Evolutionary conservation across 768 basidiomycete genomes (phyloP), one percentile per base, ranked within the genome.

Genomic region (Lactarius hatsudake): DNA sequence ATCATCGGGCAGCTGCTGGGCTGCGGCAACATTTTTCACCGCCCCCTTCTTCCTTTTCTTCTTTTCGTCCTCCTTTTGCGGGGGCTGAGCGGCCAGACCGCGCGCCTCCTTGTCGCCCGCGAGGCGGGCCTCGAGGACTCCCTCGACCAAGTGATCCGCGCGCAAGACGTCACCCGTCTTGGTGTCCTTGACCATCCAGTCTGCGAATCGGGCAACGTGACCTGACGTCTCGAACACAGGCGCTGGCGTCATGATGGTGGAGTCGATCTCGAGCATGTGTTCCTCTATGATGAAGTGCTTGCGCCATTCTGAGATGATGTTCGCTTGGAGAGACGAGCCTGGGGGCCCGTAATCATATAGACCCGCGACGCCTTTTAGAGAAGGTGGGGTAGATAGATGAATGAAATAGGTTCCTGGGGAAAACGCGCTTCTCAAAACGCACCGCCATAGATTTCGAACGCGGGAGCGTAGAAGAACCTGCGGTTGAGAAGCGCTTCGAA

Each of bases 371-470:
- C 96, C 96, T 96, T 59, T 61, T 26, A 53, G 28, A 48, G 48
- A 23, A 51, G 23, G 64, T 64, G 69, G 48, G n/a, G 62, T 64
- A 30, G 61, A n/a, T 61, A 40, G 62, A 30, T 60, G 45, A 48
- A 32, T 18, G 17, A 54, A 23, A 12, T 26, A 51, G 5, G 23
- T 20, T 34, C 55, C 38, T n/a, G 59, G 26, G 23, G 30, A n/a
- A 55, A 42, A 28, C 9, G n/a, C 28, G 53, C 55, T 53, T 63
- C 45, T 36, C 53, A 42, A 26, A 5, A 81, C 87, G 72, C 69
- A 94, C 96, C 97, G 67, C 96, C 95, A 74, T 98, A 98, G 80
- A 99, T 98, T 79, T 98, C 97, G 73, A 98, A 99, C 5, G 97
- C 93, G 28, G 96, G 96, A 4, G 96, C 93, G 75, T 92, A 98